Conservation (phyloP, 2,329 filamentous ascomycete species). For the Ceratocystis albifundus region DNA sequence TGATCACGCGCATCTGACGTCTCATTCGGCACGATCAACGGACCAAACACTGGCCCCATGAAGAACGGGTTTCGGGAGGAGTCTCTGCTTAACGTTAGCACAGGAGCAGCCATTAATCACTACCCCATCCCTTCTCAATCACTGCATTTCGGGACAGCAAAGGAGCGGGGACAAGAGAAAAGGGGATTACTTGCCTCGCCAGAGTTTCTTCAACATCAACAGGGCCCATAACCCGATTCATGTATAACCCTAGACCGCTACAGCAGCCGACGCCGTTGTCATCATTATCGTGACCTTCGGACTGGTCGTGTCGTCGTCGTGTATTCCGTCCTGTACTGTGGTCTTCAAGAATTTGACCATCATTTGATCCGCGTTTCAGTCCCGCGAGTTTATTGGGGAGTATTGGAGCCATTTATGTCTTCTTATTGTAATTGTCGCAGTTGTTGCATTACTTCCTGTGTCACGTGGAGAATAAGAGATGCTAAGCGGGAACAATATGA, state of each 20-base stretch:
- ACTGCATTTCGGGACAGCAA: too few species aligned
- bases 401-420: background rate
- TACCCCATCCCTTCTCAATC: too few species aligned
- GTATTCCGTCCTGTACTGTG: background rate
- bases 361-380: constrained; percentile 5
- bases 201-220: constrained; percentile 15
- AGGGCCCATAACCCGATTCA: constrained; percentile 3
- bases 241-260: background rate
- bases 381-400: background rate
- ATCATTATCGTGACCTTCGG: background rate
- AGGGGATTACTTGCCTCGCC: constrained; percentile 11
- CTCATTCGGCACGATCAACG: constrained; percentile 62
- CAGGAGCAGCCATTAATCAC: too few species aligned
- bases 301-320: background rate
- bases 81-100: background rate
- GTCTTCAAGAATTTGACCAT: background rate
- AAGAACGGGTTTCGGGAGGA: constrained; percentile 35
- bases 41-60: constrained; percentile 51
- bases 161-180: background rate
- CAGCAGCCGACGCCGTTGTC: background rate
- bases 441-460: background rate
- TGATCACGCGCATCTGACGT: constrained; percentile 65
- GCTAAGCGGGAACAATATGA: background rate
- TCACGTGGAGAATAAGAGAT: background rate
- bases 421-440: background rate